Conservation (phyloP, 768 basidiomycete species). For the Podaxis sp. region DNA sequence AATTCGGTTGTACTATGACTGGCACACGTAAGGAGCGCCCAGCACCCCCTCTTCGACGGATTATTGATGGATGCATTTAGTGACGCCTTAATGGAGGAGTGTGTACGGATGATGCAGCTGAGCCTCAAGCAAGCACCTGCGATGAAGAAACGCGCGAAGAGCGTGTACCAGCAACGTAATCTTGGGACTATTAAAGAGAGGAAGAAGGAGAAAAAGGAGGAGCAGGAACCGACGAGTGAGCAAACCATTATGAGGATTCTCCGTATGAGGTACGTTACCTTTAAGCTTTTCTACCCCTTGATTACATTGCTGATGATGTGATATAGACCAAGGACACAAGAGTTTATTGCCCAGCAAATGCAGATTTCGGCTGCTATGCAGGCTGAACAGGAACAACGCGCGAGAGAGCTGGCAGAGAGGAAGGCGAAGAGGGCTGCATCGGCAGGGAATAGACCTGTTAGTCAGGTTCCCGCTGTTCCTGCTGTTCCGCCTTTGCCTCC, state of each 20-base stretch:
- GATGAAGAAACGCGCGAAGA: constrained; percentile 88
- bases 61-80: constrained; percentile 35
- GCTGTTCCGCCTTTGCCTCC: constrained; percentile 39
- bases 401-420: constrained; percentile 57
- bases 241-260: constrained; percentile 95
- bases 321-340: constrained; percentile 70
- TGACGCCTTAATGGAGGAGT: constrained; percentile 90
- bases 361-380: constrained; percentile 82
- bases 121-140: constrained; percentile 72
- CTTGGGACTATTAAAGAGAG: constrained; percentile 94
- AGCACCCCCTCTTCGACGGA: neutral
- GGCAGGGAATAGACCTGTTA: constrained; percentile 26
- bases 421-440: constrained; percentile 54
- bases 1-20: constrained; percentile 94
- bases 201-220: constrained; percentile 88
- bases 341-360: constrained; percentile 87
- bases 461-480: constrained; percentile 27
- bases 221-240: constrained; percentile 74
- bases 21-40: constrained; percentile 68
- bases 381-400: constrained; percentile 76
- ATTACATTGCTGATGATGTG: neutral
- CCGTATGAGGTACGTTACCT: constrained; percentile 75
- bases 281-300: constrained; percentile 1
- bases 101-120: constrained; percentile 93
- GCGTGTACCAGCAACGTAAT: constrained; percentile 89